Evolutionary conservation across 192 early-diverging fungal species (phyloP), one percentile per base, ranked within the genome.

Genomic region (Radiomyces spectabilis): DNA sequence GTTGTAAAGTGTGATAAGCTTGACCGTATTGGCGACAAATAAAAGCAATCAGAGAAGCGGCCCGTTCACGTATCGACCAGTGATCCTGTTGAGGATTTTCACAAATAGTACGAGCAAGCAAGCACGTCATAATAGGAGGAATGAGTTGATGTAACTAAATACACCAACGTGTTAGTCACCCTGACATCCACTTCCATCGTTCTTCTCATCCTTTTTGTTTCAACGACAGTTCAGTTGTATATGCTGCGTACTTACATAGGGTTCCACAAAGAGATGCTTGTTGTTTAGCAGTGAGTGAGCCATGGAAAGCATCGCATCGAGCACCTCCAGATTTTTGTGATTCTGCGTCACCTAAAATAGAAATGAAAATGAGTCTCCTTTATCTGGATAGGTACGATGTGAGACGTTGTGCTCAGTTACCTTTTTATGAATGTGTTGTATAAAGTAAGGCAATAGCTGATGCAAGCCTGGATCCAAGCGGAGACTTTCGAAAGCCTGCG

Each of bases 391-490:
- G 10, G 5, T 42, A 32, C 41, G 35, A 9, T 35, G 29, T 27
- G 8, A 40, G 38, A 22, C n/a, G 72, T 15, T 29, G 5, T 32
- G 32, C 22, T 15, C 33, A 25, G 33, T 53, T 38, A 86, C 79
- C 57, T 92, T 88, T 50, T 93, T 88, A 4, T 85, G 85, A 42
- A 95, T 83, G 53, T 95, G 91, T 66, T 92, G 84, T 10, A 95
- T 82, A 79, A 97, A 93, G 68, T 98, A 98, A 0, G 97, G 94
- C 5, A 97, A 63, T 16, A 99, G 76, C 56, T 92, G 89, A 65
- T 96, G 90, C 41, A 99, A 81, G 12, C 94, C 97, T 2, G 97
- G 88, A 63, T 99, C 97, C 7, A 80, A 76, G 7, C 81, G 66
- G 9, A 98, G 65, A 71, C 85, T 89, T 55, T 93, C 82, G 40